Percentiles rank a stretch among this genome's conserved stretches.
Conservation (phyloP, 23 red algal genomes). For the Agarophyton chilense region DNA sequence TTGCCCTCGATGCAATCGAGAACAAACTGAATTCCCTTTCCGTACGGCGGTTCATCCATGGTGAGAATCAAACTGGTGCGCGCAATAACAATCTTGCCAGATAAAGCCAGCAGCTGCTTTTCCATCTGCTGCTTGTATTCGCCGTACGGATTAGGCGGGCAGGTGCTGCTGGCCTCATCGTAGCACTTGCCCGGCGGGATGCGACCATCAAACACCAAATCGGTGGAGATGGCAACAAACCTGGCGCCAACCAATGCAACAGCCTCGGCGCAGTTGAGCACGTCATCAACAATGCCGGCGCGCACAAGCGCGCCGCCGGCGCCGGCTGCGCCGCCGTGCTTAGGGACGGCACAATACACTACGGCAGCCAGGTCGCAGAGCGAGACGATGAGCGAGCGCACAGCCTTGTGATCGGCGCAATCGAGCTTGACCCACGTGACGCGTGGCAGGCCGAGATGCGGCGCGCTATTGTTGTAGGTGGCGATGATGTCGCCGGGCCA, state of each 20-base stretch:
- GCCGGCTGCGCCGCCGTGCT: constrained; percentile 79
- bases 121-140: constrained; percentile 96
- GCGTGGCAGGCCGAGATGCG: not conserved
- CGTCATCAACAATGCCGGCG: constrained; percentile 94
- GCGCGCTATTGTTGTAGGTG: constrained; percentile 13
- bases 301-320: constrained; percentile 59
- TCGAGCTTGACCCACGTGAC: constrained; percentile 68
- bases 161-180: constrained; percentile 30
- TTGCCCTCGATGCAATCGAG: constrained; percentile 68
- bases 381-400: constrained; percentile 49
- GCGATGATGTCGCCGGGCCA: constrained; percentile 55
- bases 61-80: constrained; percentile 90
- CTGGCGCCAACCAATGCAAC: constrained; percentile 42
- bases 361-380: constrained; percentile 33
- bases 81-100: constrained; percentile 66
- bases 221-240: constrained; percentile 92
- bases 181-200: constrained; percentile 56
- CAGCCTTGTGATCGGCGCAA: constrained; percentile 70
- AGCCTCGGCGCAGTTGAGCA: constrained; percentile 75
- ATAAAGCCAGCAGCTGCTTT: constrained; percentile 41
- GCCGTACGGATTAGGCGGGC: constrained; percentile 87
- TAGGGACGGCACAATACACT: constrained; percentile 85
- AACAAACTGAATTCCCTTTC: constrained; percentile 84
- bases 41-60: constrained; percentile 48
- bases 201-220: constrained; percentile 82